Base-by-base conservation (phyloP, 1,284 basidiomycete genomes). In the Pseudozyma sp. region DNA sequence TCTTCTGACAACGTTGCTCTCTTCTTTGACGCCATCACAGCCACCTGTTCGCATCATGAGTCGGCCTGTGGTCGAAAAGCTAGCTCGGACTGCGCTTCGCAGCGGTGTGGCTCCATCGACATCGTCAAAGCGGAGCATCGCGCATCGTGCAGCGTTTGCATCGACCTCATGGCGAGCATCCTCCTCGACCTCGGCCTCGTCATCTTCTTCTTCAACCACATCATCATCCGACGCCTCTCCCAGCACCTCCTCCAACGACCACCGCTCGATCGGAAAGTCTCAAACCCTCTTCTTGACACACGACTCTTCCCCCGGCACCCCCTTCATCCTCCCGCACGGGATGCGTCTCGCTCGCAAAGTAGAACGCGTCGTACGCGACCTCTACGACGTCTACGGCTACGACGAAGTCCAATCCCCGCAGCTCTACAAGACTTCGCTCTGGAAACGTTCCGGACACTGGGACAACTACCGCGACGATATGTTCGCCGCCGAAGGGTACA, bases 401-500 rank as follows among this genome's bases (percentile, higher is more conserved):
- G 77, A 84, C 49, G 82, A 84, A 47, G 81, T 84, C 1, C 73
- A 78, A 55, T 79, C 79, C 29, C 82, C 82, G 13, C 82, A 84
- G 50, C 71, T 84, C 8, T 83, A 75, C 72, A 78, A 77, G 31
- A 75, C 72, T 7, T 65, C 74, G 10, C 61, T 84, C 1, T 84
- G 82, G 82, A 78, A 82, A 46, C 66, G 62, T 8, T 77, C 72
- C 37, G 82, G 82, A 1, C 82, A 84, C 49, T 84, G 82, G 82
- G 81, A 84, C 54, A 83, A 84, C 42, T 84, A 84, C 54, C 68
- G 82, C n/a, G 78, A 81, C 17, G 82, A 84, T 47, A 84, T 84
- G 82, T 84, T 84, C 52, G 69, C 74, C 37, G 76, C 77, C 10
- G 67, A 81, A 54, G 82, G 82, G 1, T 83, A 81, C 51, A 69